Conservation (phyloP, 805 yeast genomes). For the Clavispora santaluciae region DNA sequence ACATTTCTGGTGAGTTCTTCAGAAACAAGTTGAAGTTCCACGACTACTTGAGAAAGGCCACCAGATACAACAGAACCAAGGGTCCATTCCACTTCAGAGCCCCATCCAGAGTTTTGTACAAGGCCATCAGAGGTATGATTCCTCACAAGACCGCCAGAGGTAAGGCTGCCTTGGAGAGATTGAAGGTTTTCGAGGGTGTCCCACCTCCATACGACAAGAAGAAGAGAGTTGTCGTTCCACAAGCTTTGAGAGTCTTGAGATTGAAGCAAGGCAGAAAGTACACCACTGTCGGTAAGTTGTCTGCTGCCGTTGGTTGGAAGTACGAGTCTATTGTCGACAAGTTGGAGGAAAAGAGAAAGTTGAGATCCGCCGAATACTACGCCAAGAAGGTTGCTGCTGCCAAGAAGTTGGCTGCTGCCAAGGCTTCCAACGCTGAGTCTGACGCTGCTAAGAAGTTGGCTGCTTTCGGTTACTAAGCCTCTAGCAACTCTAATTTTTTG, state of each 20-base stretch:
- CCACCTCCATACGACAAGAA: conserved; percentile 99
- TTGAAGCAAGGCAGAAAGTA: conserved; percentile 99
- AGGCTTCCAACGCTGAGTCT: conserved; percentile 81
- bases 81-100: conserved; percentile 99
- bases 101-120: conserved; percentile 99
- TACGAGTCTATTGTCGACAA: conserved; percentile 97
- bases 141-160: conserved; percentile 99
- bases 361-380: conserved; percentile 97
- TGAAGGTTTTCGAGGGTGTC: conserved; percentile 98
- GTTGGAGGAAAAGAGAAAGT: conserved; percentile 99
- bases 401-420: conserved; percentile 87
- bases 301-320: conserved; percentile 98
- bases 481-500: conserved; percentile 3
- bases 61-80: conserved; percentile 96
- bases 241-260: conserved; percentile 98
- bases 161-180: conserved; percentile 98
- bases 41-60: conserved; percentile 99
- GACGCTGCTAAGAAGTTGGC: conserved; percentile 93
- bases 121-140: conserved; percentile 99
- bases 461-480: conserved; percentile 89
- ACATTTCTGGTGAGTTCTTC: conserved; percentile 99
- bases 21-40: conserved; percentile 99
- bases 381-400: conserved; percentile 96
- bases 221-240: conserved; percentile 99
- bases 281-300: conserved; percentile 96